phyloP scores from a whole-genome alignment of 176 grass and related monocot species.

The Carex pumila region DNA sequence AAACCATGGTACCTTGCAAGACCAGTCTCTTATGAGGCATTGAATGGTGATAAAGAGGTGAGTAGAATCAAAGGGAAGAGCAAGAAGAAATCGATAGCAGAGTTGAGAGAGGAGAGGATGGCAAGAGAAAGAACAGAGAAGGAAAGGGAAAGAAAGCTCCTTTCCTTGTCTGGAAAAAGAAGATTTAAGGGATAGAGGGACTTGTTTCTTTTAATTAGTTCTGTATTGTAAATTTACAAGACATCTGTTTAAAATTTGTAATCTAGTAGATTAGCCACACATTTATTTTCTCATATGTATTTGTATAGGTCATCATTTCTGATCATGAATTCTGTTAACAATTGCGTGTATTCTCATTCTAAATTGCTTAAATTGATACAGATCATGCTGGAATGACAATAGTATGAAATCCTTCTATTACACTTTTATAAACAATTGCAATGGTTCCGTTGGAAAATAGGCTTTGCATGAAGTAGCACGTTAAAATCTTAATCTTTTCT shows the following conservation, averaged over 20 bases:
- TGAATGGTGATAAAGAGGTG: neutral
- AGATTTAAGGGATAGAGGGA: neutral
- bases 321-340: too few relatives aligned
- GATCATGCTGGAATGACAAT: too few relatives aligned
- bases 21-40: conserved; percentile 11
- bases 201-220: neutral
- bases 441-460: too few relatives aligned
- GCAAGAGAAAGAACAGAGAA: conserved; percentile 13
- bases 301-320: too few relatives aligned
- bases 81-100: conserved; percentile 17
- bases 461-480: too few relatives aligned
- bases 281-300: neutral
- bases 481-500: too few relatives aligned
- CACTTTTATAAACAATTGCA: too few relatives aligned
- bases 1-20: conserved; percentile 67
- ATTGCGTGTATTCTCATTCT: too few relatives aligned
- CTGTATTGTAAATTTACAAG: neutral
- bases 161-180: neutral
- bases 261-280: neutral
- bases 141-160: conserved; percentile 21
- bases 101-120: conserved; percentile 18
- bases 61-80: neutral
- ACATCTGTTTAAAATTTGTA: neutral
- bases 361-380: too few relatives aligned
- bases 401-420: too few relatives aligned